Evolutionary conservation across 306 rosid genomes (phyloP), one percentile per base, ranked within the genome.

Genomic region (Carpinus fangiana): DNA sequence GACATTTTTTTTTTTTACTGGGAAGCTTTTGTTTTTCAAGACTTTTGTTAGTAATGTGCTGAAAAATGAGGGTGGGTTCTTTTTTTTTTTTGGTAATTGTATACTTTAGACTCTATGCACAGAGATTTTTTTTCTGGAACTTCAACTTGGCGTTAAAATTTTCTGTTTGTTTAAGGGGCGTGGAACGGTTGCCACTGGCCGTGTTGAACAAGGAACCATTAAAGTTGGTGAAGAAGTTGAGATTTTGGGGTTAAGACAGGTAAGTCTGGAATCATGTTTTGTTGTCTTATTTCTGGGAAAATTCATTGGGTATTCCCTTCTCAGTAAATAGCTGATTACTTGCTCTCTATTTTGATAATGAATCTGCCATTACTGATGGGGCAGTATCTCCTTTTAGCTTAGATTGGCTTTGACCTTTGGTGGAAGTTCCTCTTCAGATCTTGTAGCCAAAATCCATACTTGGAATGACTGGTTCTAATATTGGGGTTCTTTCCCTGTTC

Each of bases 201-300:
- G 99, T 74, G 90, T 95, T 77, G 99, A 95, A 75, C 99, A 95
- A 83, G 98, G 99, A 34, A 70, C 82, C 51, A 80, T 95, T 52
- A 93, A 95, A 92, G 96, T 95, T 64, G 98, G 98, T 61, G 99
- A 95, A 73, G 99, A 93, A 90, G 97, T 95, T 62, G 99, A 96
- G 88, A 74, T 96, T 86, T 79, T 93, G 83, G 99, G 99, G 73
- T 90, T 96, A 67, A 84, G 80, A 85, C 98, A 89, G 99, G 99
- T 95, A 70, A 85, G 82, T 59, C 57, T 43, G 8, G 71, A 2
- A 9, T 16, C 31, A 1, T 12, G 34, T 7, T 67, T 72, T 38
- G 53, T 52, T 79, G 82, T 70, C 66, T 5, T 53, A 65, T 43
- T 57, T 73, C 60, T 53, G 55, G 26, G 13, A 14, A 48, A n/a